Percentiles rank a stretch among this genome's conserved stretches.
Evolutionary conservation across 371 early-diverging fungal genomes (phyloP).

Genomic region (Mucor ambiguus): DNA sequence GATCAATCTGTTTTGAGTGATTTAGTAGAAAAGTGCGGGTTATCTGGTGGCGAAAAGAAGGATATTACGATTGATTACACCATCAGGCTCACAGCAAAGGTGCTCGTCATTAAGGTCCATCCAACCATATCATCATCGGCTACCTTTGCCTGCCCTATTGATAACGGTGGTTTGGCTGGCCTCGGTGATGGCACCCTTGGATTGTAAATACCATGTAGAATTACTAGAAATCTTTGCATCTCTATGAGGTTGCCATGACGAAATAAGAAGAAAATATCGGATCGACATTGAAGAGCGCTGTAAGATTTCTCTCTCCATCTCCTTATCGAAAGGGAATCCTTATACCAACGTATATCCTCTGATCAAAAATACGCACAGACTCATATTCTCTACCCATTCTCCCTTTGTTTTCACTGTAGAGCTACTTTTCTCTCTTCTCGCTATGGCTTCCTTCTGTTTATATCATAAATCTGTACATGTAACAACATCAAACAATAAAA

Average conservation of each 20-base stretch:
- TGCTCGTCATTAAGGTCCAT: conserved; percentile 41
- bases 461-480: background rate
- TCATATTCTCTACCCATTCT: background rate
- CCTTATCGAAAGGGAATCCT: background rate
- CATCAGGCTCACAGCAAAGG: conserved; percentile 37
- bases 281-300: background rate
- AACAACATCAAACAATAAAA: background rate
- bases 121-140: conserved; percentile 36
- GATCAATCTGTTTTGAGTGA: conserved; percentile 48
- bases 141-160: conserved; percentile 46
- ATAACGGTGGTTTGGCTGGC: conserved; percentile 20
- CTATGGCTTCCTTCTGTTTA: background rate
- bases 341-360: background rate
- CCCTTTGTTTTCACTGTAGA: background rate
- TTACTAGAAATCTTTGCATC: conserved; percentile 1
- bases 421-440: background rate
- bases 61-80: conserved; percentile 41
- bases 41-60: conserved; percentile 29
- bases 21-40: conserved; percentile 50
- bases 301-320: background rate
- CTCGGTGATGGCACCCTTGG: conserved; percentile 22
- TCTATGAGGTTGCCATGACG: background rate
- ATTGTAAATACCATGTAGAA: conserved; percentile 8
- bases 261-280: background rate
- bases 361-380: conserved; percentile 2